Conservation (phyloP, 441 rosid species). For the Mallotus repandus region DNA sequence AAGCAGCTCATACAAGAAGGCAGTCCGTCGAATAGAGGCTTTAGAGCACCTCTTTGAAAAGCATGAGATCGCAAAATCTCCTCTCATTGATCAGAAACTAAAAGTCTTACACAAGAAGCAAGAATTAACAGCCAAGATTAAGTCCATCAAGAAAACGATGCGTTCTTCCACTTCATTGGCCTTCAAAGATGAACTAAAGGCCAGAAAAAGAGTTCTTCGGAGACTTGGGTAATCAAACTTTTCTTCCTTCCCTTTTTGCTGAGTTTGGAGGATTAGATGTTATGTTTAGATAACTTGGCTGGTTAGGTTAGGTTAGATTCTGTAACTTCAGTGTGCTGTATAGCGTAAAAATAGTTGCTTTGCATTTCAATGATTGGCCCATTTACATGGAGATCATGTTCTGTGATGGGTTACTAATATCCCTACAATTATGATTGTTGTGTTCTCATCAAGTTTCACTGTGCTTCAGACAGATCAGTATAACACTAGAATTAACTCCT, state of each 20-base stretch:
- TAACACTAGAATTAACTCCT: not conserved
- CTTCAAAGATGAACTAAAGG: conserved; percentile 96
- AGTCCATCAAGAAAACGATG: conserved; percentile 71
- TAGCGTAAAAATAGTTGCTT: not conserved
- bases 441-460: not conserved
- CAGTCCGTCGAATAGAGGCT: conserved; percentile 78
- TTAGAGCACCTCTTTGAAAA: conserved; percentile 80
- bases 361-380: not conserved
- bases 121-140: conserved; percentile 75
- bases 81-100: conserved; percentile 76
- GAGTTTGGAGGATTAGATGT: not conserved
- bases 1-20: conserved; percentile 74
- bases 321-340: not conserved
- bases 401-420: not conserved
- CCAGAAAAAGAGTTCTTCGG: conserved; percentile 90
- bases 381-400: not conserved
- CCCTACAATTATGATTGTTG: not conserved
- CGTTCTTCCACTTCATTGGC: conserved; percentile 79
- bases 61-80: conserved; percentile 88
- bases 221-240: conserved; percentile 64
- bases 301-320: not conserved
- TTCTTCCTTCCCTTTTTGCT: not conserved
- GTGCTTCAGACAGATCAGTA: not conserved
- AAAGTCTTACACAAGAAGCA: conserved; percentile 74
- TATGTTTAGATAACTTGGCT: not conserved